phyloP scores from a whole-genome alignment of 768 basidiomycete genomes.

The Tylopilus vinaceipallidus region DNA sequence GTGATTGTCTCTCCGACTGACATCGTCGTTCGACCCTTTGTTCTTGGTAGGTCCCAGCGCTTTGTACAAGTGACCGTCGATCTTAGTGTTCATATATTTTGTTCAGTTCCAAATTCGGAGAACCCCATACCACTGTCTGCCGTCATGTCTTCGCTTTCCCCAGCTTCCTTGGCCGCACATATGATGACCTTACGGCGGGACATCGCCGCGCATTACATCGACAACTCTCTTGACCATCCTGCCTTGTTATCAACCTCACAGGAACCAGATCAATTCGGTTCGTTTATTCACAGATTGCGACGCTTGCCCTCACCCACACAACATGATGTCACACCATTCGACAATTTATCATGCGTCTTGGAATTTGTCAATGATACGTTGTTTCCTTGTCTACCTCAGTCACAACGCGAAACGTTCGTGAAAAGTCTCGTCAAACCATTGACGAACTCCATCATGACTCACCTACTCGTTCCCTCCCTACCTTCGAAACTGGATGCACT shows the following conservation, averaged over 20 bases:
- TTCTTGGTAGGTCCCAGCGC: slow-evolving; percentile 46
- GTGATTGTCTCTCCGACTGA: slow-evolving; percentile 49
- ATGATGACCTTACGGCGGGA: slow-evolving; percentile 66
- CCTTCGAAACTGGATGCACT: slow-evolving; percentile 63
- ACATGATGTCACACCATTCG: slow-evolving; percentile 41
- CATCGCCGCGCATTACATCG: slow-evolving; percentile 56
- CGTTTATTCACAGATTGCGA: slow-evolving; percentile 46
- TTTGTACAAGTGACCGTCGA: slow-evolving; percentile 3
- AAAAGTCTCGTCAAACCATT: slow-evolving; percentile 60
- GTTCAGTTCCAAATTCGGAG: slow-evolving; percentile 56
- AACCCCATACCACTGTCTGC: slow-evolving; percentile 49
- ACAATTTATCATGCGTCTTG: slow-evolving; percentile 54
- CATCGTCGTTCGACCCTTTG: slow-evolving; percentile 48
- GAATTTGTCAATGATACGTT: slow-evolving; percentile 62
- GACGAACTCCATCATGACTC: slow-evolving; percentile 57
- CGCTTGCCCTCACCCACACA: slow-evolving; percentile 42
- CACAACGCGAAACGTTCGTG: slow-evolving; percentile 47
- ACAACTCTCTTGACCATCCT: slow-evolving; percentile 54
- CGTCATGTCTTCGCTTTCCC: slow-evolving; percentile 58
- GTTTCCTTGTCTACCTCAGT: slow-evolving; percentile 52
- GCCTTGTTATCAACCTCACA: slow-evolving; percentile 39
- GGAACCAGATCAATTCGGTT: slow-evolving; percentile 32
- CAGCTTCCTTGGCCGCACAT: slow-evolving; percentile 51
- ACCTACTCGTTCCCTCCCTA: slow-evolving; percentile 66
- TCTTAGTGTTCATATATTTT: slow-evolving; percentile 1